Evolutionary conservation across 75 land plant species (phyloP).

Genomic region (Azolla pinnata): DNA sequence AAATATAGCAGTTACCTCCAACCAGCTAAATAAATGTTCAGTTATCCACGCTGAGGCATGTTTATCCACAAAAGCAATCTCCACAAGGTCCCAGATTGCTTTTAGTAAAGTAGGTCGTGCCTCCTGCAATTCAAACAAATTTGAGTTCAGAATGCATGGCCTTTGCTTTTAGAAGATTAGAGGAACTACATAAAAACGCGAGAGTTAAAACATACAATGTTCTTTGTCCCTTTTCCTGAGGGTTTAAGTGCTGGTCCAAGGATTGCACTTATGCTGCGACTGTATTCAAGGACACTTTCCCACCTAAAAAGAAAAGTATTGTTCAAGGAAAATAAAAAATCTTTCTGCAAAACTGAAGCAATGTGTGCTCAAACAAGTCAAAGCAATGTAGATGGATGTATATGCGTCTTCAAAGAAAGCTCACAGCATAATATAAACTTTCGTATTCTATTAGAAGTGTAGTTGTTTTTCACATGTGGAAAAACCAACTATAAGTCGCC

Average conservation of each 20-base stretch:
- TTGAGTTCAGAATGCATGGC: neutral
- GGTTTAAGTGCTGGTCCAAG: slow-evolving; percentile 29
- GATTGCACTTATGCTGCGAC: slow-evolving; percentile 51
- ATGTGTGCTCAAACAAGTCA: too few species aligned
- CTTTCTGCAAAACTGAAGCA: too few species aligned
- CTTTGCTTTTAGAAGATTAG: neutral
- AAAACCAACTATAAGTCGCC: too few species aligned
- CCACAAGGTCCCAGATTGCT: slow-evolving; percentile 84
- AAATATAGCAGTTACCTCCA: slow-evolving; percentile 47
- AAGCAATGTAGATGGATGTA: too few species aligned
- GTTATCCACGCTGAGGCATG: slow-evolving; percentile 63
- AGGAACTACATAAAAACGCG: neutral
- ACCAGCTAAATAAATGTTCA: slow-evolving; percentile 85
- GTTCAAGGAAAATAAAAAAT: neutral
- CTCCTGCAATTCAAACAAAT: slow-evolving; percentile 18
- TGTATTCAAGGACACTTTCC: slow-evolving; percentile 76
- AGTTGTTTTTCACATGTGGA: too few species aligned
- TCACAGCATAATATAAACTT: too few species aligned
- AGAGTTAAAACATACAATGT: slow-evolving; percentile 8
- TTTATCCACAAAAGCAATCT: slow-evolving; percentile 85
- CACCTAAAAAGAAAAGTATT: slow-evolving; percentile 43
- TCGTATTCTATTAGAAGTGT: too few species aligned
- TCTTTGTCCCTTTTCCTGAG: slow-evolving; percentile 34
- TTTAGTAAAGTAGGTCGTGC: slow-evolving; percentile 44
- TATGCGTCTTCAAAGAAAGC: too few species aligned